Base-by-base conservation (phyloP, 2,329 filamentous ascomycete species). In the Penicillium sp. region DNA sequence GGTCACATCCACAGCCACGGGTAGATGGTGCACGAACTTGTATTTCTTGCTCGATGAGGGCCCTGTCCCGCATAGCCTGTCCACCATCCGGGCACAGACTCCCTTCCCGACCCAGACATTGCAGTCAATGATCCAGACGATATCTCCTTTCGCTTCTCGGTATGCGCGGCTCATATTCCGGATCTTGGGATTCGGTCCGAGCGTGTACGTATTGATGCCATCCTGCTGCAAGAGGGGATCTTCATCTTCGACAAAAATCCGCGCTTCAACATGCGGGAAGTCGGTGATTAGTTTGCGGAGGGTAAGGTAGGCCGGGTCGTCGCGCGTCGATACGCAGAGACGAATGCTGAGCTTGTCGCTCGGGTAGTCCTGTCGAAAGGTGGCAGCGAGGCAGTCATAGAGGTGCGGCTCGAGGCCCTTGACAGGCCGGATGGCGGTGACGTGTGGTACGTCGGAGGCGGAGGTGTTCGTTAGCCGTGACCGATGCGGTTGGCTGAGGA, bases 111-210 rank as follows among this genome's bases (percentile, higher is more conserved):
- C 83, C 94, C 96, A 99, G 51, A 99, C 87, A 70, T 99, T 99
- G 78, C 93, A 97, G 76, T 99, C 94, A 21, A 96, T 84, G 50
- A 97, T 88, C 94, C 94, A 99, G 23, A 99, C 82, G 27, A 97
- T 83, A 70, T 97, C 92, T 1, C 90, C 89, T 62, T 88, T 88
- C 1, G 92, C 91, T 70, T 97, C 93, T 29, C 92, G 81, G 71
- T 97, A 99, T 2, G 91, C 93, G 43, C 91, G 85, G 72, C 93
- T 97, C 81, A 97, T 91, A 73, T 99, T 99, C 50, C 94, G 83
- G 66, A 99, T 96, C 79, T 99, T 99, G n/a, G 94, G 94, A 70
- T 99, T 99, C 1, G 94, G 94, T 0, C 96, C 96, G 56, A 97
- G 82, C 56, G 85, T 82, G 61, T 82, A 76, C 49, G 76, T 68